Base-by-base conservation (phyloP, 352 stramenopile genomes). In the Hyaloperonospora arabidopsidis region DNA sequence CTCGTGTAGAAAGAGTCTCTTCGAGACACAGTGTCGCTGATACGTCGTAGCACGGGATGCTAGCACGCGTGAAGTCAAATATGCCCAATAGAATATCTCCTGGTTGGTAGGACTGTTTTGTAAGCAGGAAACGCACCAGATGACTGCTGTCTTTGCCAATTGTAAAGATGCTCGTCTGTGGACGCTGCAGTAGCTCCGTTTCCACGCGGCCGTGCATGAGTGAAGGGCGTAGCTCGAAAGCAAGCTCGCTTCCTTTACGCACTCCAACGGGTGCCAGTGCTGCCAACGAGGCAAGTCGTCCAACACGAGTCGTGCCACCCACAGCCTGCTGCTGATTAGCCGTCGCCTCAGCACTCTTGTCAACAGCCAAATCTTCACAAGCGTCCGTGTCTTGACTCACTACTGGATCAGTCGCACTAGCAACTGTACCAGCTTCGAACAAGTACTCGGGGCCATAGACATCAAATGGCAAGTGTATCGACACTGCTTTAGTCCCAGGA, bases 161-260 rank as follows among this genome's bases (percentile, higher is more conserved):
- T n/a, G 76, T 87, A 43, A 80, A 87, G 34, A 85, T 72, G 35
- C 76, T 84, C 22, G 72, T 81, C 62, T 87, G 76, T 11, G 74
- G 63, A 17, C 74, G 67, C 38, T 83, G 68, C 32, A 74, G 44
- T 19, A 59, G 57, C 51, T 87, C 76, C 11, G 72, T 84, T 67
- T 87, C 76, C 39, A 85, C 70, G 13, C 76, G 76, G 2, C 76
- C 76, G 23, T 87, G 76, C 74, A 87, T 84, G 11, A 85, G 65
- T 21, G 70, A 79, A 19, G 74, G 70, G 5, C 74, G 69, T 52
- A 87, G 46, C 53, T 87, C 76, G 36, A 87, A 87, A 22, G 74
- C 72, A 48, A 87, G 74, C 50, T 87, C 74, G 22, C 60, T 79
- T 45, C 76, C 71, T 25, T 77, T 79, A 45, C 73, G 76, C 13